Evolutionary conservation across 1,284 basidiomycete genomes (phyloP).

Genomic region (Melampsora larici-populina): DNA sequence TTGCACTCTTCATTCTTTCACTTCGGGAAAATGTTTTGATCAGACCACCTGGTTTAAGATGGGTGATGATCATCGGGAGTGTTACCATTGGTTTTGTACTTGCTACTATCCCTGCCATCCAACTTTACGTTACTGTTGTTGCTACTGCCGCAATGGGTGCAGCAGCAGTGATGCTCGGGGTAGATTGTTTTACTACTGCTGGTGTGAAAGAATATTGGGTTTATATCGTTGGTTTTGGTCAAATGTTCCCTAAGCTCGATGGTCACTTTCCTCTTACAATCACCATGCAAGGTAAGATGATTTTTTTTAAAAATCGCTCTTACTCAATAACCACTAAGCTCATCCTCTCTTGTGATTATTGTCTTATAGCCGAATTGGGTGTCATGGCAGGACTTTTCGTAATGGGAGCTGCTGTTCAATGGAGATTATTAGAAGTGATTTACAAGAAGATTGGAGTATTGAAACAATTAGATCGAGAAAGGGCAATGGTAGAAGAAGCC

Average conservation of each 20-base stretch:
- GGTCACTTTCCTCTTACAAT: constrained; percentile 30
- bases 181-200: constrained; percentile 38
- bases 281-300: constrained; percentile 31
- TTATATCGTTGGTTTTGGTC: constrained; percentile 34
- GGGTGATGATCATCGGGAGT: constrained; percentile 31
- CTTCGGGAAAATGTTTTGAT: constrained; percentile 30
- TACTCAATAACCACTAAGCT: neutral
- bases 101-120: constrained; percentile 31
- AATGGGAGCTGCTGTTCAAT: constrained; percentile 40
- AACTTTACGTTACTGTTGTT: constrained; percentile 29
- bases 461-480: constrained; percentile 18
- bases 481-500: constrained; percentile 25
- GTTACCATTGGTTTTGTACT: constrained; percentile 25
- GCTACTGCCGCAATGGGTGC: constrained; percentile 36
- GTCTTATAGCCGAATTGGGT: constrained; percentile 26
- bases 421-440: constrained; percentile 38
- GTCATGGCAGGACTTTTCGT: constrained; percentile 35
- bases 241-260: constrained; percentile 11
- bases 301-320: neutral
- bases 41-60: constrained; percentile 15
- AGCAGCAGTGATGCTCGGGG: constrained; percentile 37
- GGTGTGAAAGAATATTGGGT: constrained; percentile 42
- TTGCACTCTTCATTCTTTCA: constrained; percentile 32
- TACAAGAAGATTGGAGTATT: constrained; percentile 27
- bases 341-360: neutral